Evolutionary conservation across 2,329 filamentous ascomycete species (phyloP).

Genomic region (Exutisphaerella laricina): DNA sequence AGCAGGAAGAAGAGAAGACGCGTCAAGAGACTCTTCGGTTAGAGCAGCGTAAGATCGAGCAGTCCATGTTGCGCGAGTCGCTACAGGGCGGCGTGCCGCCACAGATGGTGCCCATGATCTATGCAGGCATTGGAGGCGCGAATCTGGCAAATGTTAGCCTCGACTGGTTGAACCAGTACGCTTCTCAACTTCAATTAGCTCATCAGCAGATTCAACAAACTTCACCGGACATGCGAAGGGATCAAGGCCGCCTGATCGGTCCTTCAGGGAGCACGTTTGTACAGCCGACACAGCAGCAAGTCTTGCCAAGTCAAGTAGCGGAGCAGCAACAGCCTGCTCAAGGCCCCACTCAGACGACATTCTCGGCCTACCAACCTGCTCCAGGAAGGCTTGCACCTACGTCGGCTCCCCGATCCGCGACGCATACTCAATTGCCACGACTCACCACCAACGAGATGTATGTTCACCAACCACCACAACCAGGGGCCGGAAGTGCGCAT

Average conservation of each 20-base stretch:
- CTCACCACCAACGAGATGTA: slow-evolving; percentile 50
- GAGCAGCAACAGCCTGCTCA: slow-evolving; percentile 30
- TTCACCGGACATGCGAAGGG: slow-evolving; percentile 41
- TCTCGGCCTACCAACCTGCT: slow-evolving; percentile 35
- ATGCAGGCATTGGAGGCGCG: slow-evolving; percentile 47
- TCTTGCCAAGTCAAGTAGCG: slow-evolving; percentile 36
- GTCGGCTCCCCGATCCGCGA: slow-evolving; percentile 41
- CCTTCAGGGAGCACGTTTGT: slow-evolving; percentile 29
- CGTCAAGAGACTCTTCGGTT: slow-evolving; percentile 46
- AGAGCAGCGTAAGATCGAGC: slow-evolving; percentile 49
- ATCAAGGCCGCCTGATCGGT: slow-evolving; percentile 36
- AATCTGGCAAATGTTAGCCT: slow-evolving; percentile 44
- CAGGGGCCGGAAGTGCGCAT: slow-evolving; percentile 35
- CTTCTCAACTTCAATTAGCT: slow-evolving; percentile 38
- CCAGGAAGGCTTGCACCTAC: slow-evolving; percentile 32
- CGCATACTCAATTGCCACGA: slow-evolving; percentile 45
- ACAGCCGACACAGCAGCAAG: slow-evolving; percentile 28
- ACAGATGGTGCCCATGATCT: slow-evolving; percentile 49
- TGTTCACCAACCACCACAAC: slow-evolving; percentile 43
- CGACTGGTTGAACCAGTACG: slow-evolving; percentile 49
- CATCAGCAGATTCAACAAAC: slow-evolving; percentile 29
- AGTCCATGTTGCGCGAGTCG: slow-evolving; percentile 49
- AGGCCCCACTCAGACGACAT: slow-evolving; percentile 35
- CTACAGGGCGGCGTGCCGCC: slow-evolving; percentile 49
- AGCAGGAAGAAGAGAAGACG: slow-evolving; percentile 51